Evolutionary conservation across 2,329 filamentous ascomycete species (phyloP).

Genomic region (Ophiostoma perfectum): DNA sequence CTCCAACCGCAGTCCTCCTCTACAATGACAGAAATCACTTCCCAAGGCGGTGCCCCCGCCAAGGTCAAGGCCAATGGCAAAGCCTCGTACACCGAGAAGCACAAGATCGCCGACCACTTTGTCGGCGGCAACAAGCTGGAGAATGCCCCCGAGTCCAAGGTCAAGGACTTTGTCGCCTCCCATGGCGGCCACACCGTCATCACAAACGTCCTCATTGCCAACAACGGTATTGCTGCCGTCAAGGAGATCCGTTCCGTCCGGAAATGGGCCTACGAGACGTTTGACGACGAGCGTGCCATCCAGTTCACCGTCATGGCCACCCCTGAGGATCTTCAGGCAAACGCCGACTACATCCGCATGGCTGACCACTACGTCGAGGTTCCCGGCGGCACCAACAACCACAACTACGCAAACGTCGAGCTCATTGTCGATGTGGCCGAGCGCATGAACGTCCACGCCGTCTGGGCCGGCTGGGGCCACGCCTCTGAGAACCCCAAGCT

Average conservation of each 20-base stretch:
- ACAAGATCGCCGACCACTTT: conserved; percentile 85
- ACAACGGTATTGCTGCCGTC: conserved; percentile 98
- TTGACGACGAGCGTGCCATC: conserved; percentile 95
- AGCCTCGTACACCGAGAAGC: conserved; percentile 69
- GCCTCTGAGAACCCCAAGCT: conserved; percentile 98
- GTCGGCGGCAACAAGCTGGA: conserved; percentile 88
- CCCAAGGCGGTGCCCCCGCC: conserved; percentile 30
- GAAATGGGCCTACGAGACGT: conserved; percentile 99
- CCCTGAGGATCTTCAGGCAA: conserved; percentile 92
- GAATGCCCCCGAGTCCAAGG: conserved; percentile 73
- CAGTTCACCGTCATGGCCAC: conserved; percentile 99
- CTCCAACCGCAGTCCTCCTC: neutral
- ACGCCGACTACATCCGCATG: conserved; percentile 99
- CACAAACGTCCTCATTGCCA: conserved; percentile 95
- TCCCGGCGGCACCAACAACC: conserved; percentile 97
- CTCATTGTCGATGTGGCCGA: conserved; percentile 98
- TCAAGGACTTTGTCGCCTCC: conserved; percentile 91
- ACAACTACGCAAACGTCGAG: conserved; percentile 99
- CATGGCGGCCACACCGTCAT: conserved; percentile 97
- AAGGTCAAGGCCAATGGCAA: conserved; percentile 48
- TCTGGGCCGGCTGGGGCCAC: conserved; percentile 99
- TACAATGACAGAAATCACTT: conserved; percentile 47
- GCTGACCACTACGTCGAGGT: conserved; percentile 99
- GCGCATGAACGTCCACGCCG: conserved; percentile 96
- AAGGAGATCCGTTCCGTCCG: conserved; percentile 98